A percentile compares a stretch with the other conserved stretches of the same genome.
Evolutionary conservation across 2,329 filamentous ascomycete species (phyloP).

Genomic region (Cordyceps javanica): DNA sequence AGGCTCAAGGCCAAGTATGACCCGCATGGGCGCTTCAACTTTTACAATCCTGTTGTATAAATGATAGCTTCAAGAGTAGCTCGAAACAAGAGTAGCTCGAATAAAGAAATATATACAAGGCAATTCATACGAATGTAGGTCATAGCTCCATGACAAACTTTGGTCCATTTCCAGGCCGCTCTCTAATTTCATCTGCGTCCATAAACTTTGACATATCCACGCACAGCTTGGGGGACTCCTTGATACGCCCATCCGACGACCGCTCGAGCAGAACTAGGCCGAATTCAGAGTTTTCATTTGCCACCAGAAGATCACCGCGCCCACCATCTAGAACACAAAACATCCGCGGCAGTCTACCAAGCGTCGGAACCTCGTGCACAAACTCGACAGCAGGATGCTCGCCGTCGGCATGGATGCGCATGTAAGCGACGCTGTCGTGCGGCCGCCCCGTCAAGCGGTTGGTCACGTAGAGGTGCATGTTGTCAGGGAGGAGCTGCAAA

Average conservation of each 20-base stretch:
- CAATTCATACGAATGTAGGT: too few species aligned
- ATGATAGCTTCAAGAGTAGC: neutral
- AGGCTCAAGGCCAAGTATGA: conserved; percentile 41
- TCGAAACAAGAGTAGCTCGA: neutral
- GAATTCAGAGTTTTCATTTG: conserved; percentile 3
- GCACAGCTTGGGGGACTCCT: neutral
- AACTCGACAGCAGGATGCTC: conserved; percentile 25
- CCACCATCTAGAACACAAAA: conserved; percentile 28
- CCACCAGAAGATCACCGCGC: neutral
- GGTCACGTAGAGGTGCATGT: conserved; percentile 42
- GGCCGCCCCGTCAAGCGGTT: conserved; percentile 42
- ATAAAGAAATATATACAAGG: neutral
- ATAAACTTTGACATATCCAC: conserved; percentile 9
- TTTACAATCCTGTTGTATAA: neutral
- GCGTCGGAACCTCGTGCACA: conserved; percentile 26
- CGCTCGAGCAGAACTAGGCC: neutral
- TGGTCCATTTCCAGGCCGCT: neutral
- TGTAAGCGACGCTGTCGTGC: conserved; percentile 43
- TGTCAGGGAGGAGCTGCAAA: conserved; percentile 35
- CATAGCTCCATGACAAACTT: conserved; percentile 8
- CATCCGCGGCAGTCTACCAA: conserved; percentile 39
- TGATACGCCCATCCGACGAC: neutral
- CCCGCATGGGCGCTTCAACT: conserved; percentile 23
- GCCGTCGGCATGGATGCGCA: conserved; percentile 26
- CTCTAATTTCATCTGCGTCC: neutral